phyloP scores from a whole-genome alignment of 345 rosid genomes.

The Acer negundo region DNA sequence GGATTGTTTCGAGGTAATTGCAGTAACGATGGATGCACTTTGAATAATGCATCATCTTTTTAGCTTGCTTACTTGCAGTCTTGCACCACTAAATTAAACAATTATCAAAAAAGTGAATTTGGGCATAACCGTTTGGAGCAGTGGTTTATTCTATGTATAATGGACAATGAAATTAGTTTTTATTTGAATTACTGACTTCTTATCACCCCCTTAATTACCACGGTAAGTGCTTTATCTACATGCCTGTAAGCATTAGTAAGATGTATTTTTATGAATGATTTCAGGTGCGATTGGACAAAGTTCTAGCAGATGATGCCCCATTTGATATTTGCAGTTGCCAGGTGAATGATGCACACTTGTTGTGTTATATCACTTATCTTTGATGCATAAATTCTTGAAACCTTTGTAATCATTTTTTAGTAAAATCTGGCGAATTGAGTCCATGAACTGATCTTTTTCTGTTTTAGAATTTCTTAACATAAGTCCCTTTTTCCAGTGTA shows the following conservation, averaged over 20 bases:
- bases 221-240: background rate
- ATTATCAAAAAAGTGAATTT: background rate
- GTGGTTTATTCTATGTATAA: background rate
- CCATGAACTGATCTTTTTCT: too few relatives aligned
- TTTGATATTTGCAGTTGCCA: constrained; percentile 98
- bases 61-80: background rate
- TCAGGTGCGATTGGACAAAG: constrained; percentile 85
- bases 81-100: background rate
- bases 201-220: background rate
- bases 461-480: background rate
- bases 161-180: background rate
- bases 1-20: constrained; percentile 90
- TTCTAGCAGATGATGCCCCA: constrained; percentile 90
- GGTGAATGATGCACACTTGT: constrained; percentile 38
- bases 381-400: too few relatives aligned
- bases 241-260: background rate
- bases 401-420: too few relatives aligned
- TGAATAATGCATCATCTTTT: background rate
- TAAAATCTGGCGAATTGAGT: too few relatives aligned
- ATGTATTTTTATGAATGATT: constrained; percentile 22
- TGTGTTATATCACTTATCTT: background rate
- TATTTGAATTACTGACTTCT: background rate
- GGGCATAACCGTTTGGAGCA: background rate
- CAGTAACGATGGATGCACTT: background rate
- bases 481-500: too few relatives aligned